Percentiles rank a stretch among this genome's conserved stretches.
Evolutionary conservation across 352 stramenopile genomes (phyloP).

Genomic region (Phytophthora kernoviae): DNA sequence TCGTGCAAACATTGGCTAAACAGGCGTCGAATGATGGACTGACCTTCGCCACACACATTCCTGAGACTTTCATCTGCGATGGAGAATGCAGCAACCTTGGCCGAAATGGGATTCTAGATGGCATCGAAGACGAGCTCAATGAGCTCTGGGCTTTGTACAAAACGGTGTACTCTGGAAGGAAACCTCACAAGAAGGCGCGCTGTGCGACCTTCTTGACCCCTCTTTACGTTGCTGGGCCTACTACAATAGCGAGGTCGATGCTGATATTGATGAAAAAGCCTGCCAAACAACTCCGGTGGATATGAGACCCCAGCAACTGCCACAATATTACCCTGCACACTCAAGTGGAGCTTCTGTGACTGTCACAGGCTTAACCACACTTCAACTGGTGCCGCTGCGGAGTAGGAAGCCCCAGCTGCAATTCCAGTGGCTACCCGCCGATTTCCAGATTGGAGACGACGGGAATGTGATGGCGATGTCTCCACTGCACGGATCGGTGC

Average conservation of each 20-base stretch:
- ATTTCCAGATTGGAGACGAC: conserved; percentile 14
- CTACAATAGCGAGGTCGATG: not conserved
- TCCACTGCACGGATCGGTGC: conserved; percentile 16
- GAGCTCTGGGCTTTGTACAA: conserved; percentile 5
- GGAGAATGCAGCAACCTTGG: not conserved
- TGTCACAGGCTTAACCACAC: not conserved
- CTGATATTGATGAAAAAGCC: not conserved
- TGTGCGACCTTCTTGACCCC: conserved; percentile 13
- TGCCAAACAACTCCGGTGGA: not conserved
- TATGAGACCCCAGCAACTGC: not conserved
- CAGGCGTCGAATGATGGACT: not conserved
- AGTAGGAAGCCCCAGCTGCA: not conserved
- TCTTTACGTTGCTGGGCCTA: conserved; percentile 15
- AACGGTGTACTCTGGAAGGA: not conserved
- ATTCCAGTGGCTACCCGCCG: conserved; percentile 23
- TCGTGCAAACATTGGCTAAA: conserved; percentile 4
- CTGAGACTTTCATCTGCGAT: conserved; percentile 21
- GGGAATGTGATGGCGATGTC: conserved; percentile 5
- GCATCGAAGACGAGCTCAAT: conserved; percentile 7
- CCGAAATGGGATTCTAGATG: not conserved
- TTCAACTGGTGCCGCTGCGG: not conserved
- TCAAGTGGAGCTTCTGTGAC: not conserved
- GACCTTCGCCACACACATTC: conserved; percentile 14
- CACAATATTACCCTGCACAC: not conserved
- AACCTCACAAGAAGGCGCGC: not conserved